phyloP scores from a whole-genome alignment of 805 yeast species.

The Wickerhamiella sorbophila region DNA sequence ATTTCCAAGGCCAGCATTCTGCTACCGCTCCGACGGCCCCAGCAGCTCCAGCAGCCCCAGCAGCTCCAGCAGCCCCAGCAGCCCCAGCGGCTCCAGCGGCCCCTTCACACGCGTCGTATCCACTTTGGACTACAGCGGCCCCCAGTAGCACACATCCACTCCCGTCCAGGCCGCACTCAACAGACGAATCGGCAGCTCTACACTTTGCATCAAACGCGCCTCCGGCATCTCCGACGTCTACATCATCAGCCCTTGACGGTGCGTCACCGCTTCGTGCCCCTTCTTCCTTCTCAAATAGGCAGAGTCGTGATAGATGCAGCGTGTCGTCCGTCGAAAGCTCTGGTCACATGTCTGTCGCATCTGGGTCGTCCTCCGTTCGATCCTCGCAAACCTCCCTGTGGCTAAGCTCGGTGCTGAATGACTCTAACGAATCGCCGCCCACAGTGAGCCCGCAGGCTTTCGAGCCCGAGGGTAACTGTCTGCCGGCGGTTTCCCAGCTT shows the following conservation, averaged over 20 bases:
- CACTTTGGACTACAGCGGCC: no score
- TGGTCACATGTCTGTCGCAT: slow-evolving; percentile 3
- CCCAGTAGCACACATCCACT: no score
- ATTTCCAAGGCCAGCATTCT: neutral
- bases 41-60: no score
- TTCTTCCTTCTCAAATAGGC: neutral
- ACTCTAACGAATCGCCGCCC: neutral
- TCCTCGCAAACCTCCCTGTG: slow-evolving; percentile 10
- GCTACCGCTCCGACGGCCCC: neutral
- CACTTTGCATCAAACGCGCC: no score
- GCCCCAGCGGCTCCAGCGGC: no score
- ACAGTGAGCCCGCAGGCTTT: neutral
- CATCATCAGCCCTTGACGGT: neutral
- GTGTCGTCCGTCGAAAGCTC: slow-evolving; percentile 8
- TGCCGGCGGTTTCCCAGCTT: neutral
- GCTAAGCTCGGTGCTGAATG: slow-evolving; percentile 9
- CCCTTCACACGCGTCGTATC: no score
- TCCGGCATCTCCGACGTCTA: neutral
- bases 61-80: no score
- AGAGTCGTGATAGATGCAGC: neutral
- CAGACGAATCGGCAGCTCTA: no score
- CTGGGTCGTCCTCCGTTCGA: slow-evolving; percentile 1
- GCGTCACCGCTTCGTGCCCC: neutral
- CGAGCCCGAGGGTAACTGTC: neutral
- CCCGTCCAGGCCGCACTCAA: no score